Evolutionary conservation across 2,329 filamentous ascomycete genomes (phyloP).

Genomic region (Fusarium heterosporum): DNA sequence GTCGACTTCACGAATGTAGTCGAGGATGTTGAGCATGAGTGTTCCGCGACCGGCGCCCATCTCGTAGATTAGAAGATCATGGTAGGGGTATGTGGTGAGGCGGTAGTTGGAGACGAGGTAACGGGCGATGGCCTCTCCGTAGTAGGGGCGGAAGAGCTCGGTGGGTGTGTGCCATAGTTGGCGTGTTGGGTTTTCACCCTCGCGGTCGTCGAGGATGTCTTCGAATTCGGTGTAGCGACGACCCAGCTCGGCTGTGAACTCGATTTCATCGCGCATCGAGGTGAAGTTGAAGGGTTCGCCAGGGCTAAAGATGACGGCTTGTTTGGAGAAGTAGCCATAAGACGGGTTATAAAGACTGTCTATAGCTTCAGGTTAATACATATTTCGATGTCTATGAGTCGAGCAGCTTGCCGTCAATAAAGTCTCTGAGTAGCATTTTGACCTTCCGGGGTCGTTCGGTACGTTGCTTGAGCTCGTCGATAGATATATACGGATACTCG

Average conservation of each 20-base stretch:
- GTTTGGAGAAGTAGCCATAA: constrained; percentile 96
- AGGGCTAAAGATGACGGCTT: constrained; percentile 94
- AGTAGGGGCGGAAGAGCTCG: constrained; percentile 95
- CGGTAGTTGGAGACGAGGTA: constrained; percentile 98
- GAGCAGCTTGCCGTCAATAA: constrained; percentile 81
- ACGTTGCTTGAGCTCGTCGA: constrained; percentile 78
- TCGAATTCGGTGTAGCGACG: constrained; percentile 91
- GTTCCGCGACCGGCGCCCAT: constrained; percentile 98
- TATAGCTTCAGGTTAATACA: constrained; percentile 52
- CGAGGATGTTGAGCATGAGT: constrained; percentile 96
- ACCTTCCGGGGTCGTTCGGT: constrained; percentile 84
- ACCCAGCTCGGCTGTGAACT: constrained; percentile 82
- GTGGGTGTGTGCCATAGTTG: constrained; percentile 99
- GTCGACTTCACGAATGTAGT: constrained; percentile 91
- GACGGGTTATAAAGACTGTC: constrained; percentile 94
- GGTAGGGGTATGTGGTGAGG: constrained; percentile 91
- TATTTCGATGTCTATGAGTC: constrained; percentile 7
- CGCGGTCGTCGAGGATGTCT: constrained; percentile 80
- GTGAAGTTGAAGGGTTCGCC: constrained; percentile 93
- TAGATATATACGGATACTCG: constrained; percentile 85
- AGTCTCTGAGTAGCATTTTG: constrained; percentile 98
- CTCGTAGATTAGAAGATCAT: constrained; percentile 98
- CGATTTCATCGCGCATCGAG: constrained; percentile 81
- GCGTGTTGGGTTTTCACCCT: constrained; percentile 75
- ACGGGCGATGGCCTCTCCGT: constrained; percentile 96